Evolutionary conservation across 306 rosid genomes (phyloP).

Genomic region (Ceratonia siliqua): DNA sequence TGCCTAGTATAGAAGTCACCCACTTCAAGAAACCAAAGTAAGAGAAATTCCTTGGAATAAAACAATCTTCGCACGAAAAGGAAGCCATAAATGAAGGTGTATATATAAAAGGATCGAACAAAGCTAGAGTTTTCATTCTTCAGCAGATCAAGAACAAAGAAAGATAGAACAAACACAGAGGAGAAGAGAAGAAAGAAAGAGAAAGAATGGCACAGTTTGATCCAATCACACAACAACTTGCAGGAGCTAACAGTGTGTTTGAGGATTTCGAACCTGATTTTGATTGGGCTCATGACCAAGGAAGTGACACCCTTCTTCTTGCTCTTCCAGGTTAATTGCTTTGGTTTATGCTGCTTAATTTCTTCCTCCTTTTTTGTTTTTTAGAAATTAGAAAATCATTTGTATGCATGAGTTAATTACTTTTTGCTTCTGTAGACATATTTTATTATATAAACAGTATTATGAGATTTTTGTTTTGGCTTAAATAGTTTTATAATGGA

Average conservation of each 20-base stretch:
- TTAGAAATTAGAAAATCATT: neutral
- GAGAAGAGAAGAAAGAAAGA: neutral
- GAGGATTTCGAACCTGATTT: slow-evolving; percentile 42
- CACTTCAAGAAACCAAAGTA: neutral
- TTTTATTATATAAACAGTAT: no score
- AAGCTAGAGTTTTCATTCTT: neutral
- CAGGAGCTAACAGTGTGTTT: slow-evolving; percentile 2
- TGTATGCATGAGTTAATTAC: no score
- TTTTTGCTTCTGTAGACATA: no score
- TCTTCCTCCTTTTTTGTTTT: no score
- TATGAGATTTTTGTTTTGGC: no score
- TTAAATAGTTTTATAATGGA: no score
- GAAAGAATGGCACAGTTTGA: neutral
- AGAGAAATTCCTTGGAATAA: neutral
- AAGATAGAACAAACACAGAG: neutral
- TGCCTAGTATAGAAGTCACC: slow-evolving; percentile 14
- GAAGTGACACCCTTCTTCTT: slow-evolving; percentile 8
- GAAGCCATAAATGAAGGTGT: no score
- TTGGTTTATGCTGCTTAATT: neutral
- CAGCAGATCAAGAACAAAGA: neutral
- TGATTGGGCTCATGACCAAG: slow-evolving; percentile 26
- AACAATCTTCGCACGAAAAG: neutral
- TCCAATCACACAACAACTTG: neutral
- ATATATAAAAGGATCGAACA: no score
- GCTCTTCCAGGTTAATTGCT: slow-evolving; percentile 7